Evolutionary conservation across 768 basidiomycete species (phyloP), one percentile per base, ranked within the genome.

Genomic region (Rhodotorula taiwanensis): DNA sequence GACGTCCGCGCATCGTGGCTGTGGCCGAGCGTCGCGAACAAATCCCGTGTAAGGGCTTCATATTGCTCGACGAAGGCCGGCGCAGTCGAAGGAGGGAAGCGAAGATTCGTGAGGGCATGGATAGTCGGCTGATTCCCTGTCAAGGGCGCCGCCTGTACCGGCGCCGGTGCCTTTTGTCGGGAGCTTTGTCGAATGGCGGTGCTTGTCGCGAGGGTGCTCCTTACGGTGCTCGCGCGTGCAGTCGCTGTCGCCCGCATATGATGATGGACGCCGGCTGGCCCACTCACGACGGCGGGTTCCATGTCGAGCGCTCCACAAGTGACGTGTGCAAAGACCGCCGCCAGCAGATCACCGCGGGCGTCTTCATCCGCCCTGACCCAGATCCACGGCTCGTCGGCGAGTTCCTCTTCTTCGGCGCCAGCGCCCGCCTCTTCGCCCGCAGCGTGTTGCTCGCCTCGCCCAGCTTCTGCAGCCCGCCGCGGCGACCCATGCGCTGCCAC

Each of bases 91-190:
- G 55, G 15, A 0, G 67, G 67, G 39, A 64, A 62, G 2, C 57
- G 62, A 21, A 69, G 56, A 60, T 64, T 69, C n/a, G 50, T 55
- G n/a, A 69, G 63, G 2, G 56, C 49, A 45, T 64, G 63, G 20
- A 69, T 50, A 16, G 67, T 69, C 7, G 67, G 63, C 15, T 44
- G 7, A n/a, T n/a, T n/a, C n/a, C n/a, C n/a, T n/a, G n/a, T n/a
- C n/a, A n/a, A n/a, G n/a, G n/a, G n/a, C n/a, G n/a, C n/a, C n/a
- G n/a, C n/a, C n/a, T n/a, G n/a, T n/a, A n/a, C n/a, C n/a, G n/a
- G n/a, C n/a, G n/a, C n/a, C n/a, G n/a, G n/a, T n/a, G n/a, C n/a
- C n/a, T n/a, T n/a, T n/a, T n/a, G n/a, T n/a, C n/a, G n/a, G n/a
- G n/a, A n/a, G n/a, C n/a, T n/a, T n/a, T n/a, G n/a, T n/a, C n/a